Base-by-base conservation (phyloP, 2,329 filamentous ascomycete species). In the Trichoderma cornu-damae region DNA sequence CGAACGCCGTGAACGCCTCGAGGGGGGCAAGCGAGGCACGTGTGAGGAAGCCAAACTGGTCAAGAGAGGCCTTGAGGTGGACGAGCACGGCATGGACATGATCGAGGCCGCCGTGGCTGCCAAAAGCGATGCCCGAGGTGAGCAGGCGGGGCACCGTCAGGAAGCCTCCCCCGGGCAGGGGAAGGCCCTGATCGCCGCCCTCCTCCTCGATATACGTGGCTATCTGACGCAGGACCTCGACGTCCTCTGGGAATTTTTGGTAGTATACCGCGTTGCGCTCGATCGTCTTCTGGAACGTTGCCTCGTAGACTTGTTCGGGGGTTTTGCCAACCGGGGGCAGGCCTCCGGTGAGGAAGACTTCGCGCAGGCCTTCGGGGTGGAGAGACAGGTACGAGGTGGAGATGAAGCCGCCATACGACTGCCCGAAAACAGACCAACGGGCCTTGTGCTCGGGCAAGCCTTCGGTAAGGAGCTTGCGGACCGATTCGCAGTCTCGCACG, bases 391-490 rank as follows among this genome's bases (percentile, higher is more conserved):
- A 97, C 6, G 88, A 93, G 32, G 90, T 77, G 47, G 79, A 81
- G 67, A 91, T 89, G 71, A 96, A 96, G 1, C 93, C 93, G 37
- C 93, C 93, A 70, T 96, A 97, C 14, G 87, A 92, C 73, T 96
- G 93, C 7, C 93, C 93, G 61, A 96, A 87, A 28, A 94, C 81
- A 58, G 85, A 88, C 93, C 92, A 96, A 68, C 86, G 85, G 69
- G 85, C 82, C 68, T 88, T 85, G 47, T 87, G 82, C 20, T 81
- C 76, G 0, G 88, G 84, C 65, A 85, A 88, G 51, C 85, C 83
- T 4, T 78, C 75, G 0, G 88, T 94, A 54, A 97, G 76, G 37
- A 80, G 86, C 65, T 85, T 81, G 4, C 93, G 83, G 30, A 97
- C 84, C 4, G 92, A 90, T 69, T 97, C 93, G 62, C 88, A 89